A percentile compares a stretch with the other conserved stretches of the same genome.
These are phyloP conservation scores for Spathaspora arborariae DNA, from an alignment of 805 yeast species.

Conservation along the genomic window DNA sequence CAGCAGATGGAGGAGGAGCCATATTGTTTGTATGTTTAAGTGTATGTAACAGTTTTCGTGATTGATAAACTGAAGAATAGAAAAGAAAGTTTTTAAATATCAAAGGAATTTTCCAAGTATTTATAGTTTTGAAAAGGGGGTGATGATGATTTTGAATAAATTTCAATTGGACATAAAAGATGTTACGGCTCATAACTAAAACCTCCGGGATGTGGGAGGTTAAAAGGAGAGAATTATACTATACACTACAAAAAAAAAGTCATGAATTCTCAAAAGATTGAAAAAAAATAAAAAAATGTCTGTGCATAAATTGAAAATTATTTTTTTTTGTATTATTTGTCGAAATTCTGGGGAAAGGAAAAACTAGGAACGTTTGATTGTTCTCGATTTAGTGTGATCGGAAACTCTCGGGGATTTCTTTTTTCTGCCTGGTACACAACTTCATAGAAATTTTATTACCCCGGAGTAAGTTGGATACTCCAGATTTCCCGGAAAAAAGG, in stretches of 20 bases:
- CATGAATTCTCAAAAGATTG: background rate
- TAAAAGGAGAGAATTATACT: background rate
- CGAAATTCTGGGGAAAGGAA: background rate
- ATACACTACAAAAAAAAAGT: background rate
- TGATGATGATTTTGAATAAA: background rate
- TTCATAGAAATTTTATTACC: background rate
- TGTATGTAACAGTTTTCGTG: background rate
- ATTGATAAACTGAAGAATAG: background rate
- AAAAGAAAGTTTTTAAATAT: background rate
- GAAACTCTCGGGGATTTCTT: background rate
- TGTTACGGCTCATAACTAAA: background rate
- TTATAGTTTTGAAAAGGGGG: slow-evolving; percentile 2
- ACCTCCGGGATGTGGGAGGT: background rate
- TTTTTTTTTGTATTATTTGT: background rate
- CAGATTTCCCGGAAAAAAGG: background rate
- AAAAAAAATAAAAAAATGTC: background rate
- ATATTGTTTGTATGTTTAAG: slow-evolving; percentile 12
- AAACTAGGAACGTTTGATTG: slow-evolving; percentile 1
- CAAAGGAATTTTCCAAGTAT: background rate
- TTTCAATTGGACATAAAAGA: background rate
- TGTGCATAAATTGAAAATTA: background rate
- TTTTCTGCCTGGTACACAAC: background rate
- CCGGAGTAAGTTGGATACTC: background rate
- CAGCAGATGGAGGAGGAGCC: slow-evolving; percentile 46
- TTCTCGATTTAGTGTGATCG: background rate